Evolutionary conservation across 305 asterid species (phyloP).

Genomic region (Solanum aculeatissimum): DNA sequence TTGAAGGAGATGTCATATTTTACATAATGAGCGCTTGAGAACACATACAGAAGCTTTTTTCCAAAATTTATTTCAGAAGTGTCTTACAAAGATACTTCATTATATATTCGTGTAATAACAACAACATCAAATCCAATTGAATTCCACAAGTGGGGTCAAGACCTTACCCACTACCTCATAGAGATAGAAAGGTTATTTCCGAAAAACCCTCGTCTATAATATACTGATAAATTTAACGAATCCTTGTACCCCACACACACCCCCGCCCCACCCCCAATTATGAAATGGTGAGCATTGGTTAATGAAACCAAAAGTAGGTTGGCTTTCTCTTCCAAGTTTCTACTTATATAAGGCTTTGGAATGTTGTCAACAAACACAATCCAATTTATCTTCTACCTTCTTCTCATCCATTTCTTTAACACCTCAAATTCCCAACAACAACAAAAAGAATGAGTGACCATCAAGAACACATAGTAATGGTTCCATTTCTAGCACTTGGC

Average conservation of each 20-base stretch:
- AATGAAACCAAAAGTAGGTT: not conserved
- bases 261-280: not conserved
- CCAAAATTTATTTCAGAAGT: not conserved
- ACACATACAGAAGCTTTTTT: not conserved
- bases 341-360: not conserved
- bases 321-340: not conserved
- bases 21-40: not conserved
- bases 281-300: not conserved
- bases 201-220: too few species aligned
- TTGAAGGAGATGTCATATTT: too few species aligned
- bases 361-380: not conserved
- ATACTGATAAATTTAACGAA: not conserved
- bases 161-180: too few species aligned
- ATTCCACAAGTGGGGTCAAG: too few species aligned
- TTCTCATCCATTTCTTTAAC: not conserved
- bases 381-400: not conserved
- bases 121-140: too few species aligned
- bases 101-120: too few species aligned
- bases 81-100: not conserved
- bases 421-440: not conserved
- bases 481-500: slow-evolving; percentile 82
- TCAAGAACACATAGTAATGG: slow-evolving; percentile 55
- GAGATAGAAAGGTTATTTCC: too few species aligned
- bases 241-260: not conserved
- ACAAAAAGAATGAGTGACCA: slow-evolving; percentile 1